Base-by-base conservation (phyloP, 2,329 filamentous ascomycete species). In the Geoglossum cookeanum region DNA sequence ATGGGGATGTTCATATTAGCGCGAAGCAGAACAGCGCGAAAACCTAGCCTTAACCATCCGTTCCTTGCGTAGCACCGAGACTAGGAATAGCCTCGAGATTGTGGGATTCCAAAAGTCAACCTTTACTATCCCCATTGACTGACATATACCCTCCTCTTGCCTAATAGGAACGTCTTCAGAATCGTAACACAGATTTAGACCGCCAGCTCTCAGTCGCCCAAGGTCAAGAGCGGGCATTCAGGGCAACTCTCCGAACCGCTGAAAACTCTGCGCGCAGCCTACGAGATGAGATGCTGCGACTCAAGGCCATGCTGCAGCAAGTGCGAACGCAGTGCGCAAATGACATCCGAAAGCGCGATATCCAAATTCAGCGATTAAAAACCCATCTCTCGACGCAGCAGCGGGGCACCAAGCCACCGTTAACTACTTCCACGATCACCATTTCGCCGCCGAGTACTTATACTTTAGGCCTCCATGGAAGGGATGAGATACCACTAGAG, bases 21-120 rank as follows among this genome's bases (percentile, higher is more conserved):
- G 88, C 67, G 91, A 96, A 70, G 85, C 89, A 61, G 86, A 92
- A 61, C 85, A 94, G 68, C 84, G 87, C 64, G 91, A 96, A 69
- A 83, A 81, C 35, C 76, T 95, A 22, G 87, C 87, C 3, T 78
- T 80, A 13, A 87, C 87, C 3, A 79, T 97, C 57, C 85, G 86
- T 58, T 79, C 76, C 29, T 71, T 95, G 11, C 85, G 87, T 59
- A 78, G 81, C 62, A 87, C 92, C 61, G 80, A 85, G 58, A 75
- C 85, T 13, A 84, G 85, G 56, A 84, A 89, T 64, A 79, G 82
- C 6, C 76, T 78, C 62, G 84, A 90, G 63, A 75, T 87, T 61
- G 73, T 79, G 62, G 72, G 81, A 53, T 68, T 82, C 17, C 68
- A 71, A 4, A 30, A 13, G 9, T 11, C 39, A 4, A 4, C 39